Conservation (phyloP, 176 grass and related monocot genomes). For the Carex pumila region DNA sequence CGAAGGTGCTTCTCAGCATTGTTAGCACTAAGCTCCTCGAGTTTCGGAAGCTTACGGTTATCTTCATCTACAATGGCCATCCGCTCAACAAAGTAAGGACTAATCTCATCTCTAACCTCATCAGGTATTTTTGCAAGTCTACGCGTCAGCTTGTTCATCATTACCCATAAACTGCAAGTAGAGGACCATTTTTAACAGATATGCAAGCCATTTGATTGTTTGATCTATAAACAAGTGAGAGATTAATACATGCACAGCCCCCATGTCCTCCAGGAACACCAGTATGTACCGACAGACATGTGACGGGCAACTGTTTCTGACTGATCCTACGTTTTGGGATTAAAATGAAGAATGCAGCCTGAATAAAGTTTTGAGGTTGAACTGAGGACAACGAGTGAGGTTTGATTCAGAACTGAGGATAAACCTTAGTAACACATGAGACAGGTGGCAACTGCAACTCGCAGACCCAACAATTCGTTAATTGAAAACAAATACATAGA, state of each 20-base stretch:
- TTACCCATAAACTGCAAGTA: constrained; percentile 80
- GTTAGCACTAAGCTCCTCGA: constrained; percentile 34
- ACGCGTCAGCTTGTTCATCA: constrained; percentile 94
- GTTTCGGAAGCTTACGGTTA: constrained; percentile 66
- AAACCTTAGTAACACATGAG: neutral
- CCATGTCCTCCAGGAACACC: neutral
- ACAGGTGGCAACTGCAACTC: neutral
- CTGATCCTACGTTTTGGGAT: neutral
- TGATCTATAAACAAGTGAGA: neutral
- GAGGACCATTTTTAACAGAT: constrained; percentile 7
- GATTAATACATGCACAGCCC: neutral
- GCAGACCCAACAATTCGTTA: neutral
- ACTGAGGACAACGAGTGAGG: neutral
- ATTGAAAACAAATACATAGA: neutral
- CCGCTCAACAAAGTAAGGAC: constrained; percentile 59
- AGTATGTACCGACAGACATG: neutral
- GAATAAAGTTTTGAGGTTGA: neutral
- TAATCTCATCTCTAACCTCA: constrained; percentile 85
- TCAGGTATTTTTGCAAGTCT: constrained; percentile 85
- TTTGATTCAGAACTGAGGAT: neutral
- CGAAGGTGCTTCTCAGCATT: constrained; percentile 57
- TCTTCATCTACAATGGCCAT: constrained; percentile 70
- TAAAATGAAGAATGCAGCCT: neutral
- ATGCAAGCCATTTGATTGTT: neutral
- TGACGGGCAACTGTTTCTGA: neutral